A percentile compares a stretch with the other conserved stretches of the same genome.
Conservation (phyloP, 2,329 filamentous ascomycete species). For the Cladophialophora bantiana region DNA sequence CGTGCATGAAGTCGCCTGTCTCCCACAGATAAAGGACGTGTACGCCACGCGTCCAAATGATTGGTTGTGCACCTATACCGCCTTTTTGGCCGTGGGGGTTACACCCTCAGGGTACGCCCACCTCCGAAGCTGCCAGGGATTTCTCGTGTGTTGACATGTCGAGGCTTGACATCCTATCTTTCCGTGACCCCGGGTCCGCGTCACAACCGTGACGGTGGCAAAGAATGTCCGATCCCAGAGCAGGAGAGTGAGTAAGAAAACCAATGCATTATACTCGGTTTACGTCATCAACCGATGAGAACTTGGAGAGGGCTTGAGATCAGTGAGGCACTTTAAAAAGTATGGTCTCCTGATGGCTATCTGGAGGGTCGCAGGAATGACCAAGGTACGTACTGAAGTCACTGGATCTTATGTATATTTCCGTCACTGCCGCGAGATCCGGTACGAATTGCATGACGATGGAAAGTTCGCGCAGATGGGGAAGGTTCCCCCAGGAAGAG, state of each 20-base stretch:
- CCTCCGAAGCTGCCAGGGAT: conserved; percentile 4
- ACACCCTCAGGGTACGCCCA: not conserved
- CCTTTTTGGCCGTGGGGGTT: conserved; percentile 22
- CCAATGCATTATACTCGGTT: not conserved
- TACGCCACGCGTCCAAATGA: conserved; percentile 12
- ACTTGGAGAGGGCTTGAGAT: not conserved
- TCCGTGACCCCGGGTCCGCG: conserved; percentile 4
- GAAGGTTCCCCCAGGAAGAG: conserved; percentile 15
- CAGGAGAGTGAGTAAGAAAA: not conserved
- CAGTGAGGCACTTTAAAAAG: not conserved
- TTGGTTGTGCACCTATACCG: conserved; percentile 19
- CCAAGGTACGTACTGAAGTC: conserved; percentile 17
- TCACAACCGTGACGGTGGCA: not conserved
- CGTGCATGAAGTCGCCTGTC: conserved; percentile 1
- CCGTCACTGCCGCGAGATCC: conserved; percentile 21
- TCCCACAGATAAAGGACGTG: conserved; percentile 13
- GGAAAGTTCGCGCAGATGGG: conserved; percentile 9
- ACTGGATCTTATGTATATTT: conserved; percentile 11
- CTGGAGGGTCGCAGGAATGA: not conserved
- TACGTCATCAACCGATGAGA: conserved; percentile 8
- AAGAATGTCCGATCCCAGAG: not conserved
- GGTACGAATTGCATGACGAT: conserved; percentile 2
- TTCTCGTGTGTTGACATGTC: not conserved
- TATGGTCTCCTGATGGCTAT: not conserved
- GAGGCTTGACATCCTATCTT: not conserved